A percentile compares a stretch with the other conserved stretches of the same genome.
These are phyloP conservation scores for Oryza meyeriana DNA, from an alignment of 176 grass and related monocot species.

Conservation along the genomic window DNA sequence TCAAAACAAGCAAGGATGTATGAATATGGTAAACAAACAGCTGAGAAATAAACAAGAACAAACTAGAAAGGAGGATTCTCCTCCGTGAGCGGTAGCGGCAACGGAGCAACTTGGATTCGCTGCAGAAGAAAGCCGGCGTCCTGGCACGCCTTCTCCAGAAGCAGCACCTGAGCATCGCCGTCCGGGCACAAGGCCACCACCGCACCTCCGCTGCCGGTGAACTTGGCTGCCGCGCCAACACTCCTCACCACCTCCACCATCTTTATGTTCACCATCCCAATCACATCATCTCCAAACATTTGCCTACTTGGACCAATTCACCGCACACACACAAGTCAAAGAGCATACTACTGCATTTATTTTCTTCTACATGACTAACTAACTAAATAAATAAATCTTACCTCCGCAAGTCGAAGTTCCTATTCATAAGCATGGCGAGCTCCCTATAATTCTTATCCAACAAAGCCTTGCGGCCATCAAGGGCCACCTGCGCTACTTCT, in stretches of 20 bases:
- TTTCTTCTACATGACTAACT: neutral
- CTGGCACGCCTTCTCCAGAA: slow-evolving; percentile 41
- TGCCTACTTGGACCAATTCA: slow-evolving; percentile 29
- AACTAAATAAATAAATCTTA: neutral
- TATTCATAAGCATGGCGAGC: slow-evolving; percentile 59
- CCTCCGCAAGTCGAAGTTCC: slow-evolving; percentile 75
- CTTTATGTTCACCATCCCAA: slow-evolving; percentile 71
- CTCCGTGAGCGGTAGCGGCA: slow-evolving; percentile 17
- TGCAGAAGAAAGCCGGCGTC: slow-evolving; percentile 53
- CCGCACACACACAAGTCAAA: neutral
- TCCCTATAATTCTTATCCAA: slow-evolving; percentile 49
- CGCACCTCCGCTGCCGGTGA: slow-evolving; percentile 74
- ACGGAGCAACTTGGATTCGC: slow-evolving; percentile 38
- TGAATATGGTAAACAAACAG: no score
- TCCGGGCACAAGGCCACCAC: slow-evolving; percentile 61
- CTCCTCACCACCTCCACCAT: slow-evolving; percentile 76
- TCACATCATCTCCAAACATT: slow-evolving; percentile 83
- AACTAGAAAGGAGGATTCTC: no score
- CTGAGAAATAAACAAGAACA: no score
- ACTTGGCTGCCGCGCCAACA: slow-evolving; percentile 59
- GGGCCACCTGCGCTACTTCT: slow-evolving; percentile 58
- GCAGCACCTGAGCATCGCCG: slow-evolving; percentile 37
- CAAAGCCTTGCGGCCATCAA: slow-evolving; percentile 50
- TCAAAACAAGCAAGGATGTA: no score
- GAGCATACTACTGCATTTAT: neutral